Evolutionary conservation across 352 stramenopile species (phyloP), one percentile per base, ranked within the genome.

Genomic region (Pythium dissotocum): DNA sequence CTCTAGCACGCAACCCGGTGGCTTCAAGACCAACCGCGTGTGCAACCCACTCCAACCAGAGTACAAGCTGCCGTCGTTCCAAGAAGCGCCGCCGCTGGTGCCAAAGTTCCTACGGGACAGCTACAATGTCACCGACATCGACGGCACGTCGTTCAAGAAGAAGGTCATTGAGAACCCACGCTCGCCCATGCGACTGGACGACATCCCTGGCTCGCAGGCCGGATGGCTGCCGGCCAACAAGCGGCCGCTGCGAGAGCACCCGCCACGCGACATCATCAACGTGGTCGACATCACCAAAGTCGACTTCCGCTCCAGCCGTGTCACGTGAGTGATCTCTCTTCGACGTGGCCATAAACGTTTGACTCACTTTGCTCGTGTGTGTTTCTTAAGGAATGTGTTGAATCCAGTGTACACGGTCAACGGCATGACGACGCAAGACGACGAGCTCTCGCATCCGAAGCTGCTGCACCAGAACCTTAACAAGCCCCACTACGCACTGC

Each of bases 361-460:
- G 28, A 30, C 28, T 30, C 28, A 30, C 28, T 30, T 30, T 36
- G 16, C 21, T 32, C 35, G 21, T 28, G 24, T 46, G 61, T 66
- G 42, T 0, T 18, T 44, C 7, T 58, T 57, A 54, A 93, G 82
- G 5, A 80, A 93, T 51, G 77, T 89, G n/a, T 48, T 93, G 30
- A 86, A 91, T 63, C 85, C 85, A 2, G 76, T 89, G n/a, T 90
- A 91, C 67, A 84, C 67, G 1, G 70, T 93, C n/a, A 85, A 93
- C 33, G 83, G 85, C 58, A 80, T 83, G 67, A 90, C 70, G 4
- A 65, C 71, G 44, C 42, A 72, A 33, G 81, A 90, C 61, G 85
- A 93, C 33, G 69, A 72, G 32, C 73, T 85, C 16, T 77, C 77
- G 51, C 82, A 74, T 2, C 77, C 85, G 14, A 74, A 77, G 48